Evolutionary conservation across 129 eudicot species (phyloP).

Genomic region (Flaveria linearis): DNA sequence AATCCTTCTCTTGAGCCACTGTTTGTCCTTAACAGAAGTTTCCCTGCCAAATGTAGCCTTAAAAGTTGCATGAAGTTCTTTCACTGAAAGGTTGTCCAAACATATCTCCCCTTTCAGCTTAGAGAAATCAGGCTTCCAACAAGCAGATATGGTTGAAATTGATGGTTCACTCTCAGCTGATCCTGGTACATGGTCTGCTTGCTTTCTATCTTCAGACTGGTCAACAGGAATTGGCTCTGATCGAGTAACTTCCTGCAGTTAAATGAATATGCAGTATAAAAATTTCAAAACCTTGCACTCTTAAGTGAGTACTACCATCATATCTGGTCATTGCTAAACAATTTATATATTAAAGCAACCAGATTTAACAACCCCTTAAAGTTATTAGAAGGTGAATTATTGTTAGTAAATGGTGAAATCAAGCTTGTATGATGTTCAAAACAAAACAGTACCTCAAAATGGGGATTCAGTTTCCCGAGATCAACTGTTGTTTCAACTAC

Average conservation of each 20-base stretch:
- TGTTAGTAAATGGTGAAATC: background rate
- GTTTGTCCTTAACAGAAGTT: slow-evolving; percentile 94
- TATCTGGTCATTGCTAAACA: slow-evolving; percentile 14
- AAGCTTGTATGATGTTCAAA: slow-evolving; percentile 19
- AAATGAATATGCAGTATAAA: slow-evolving; percentile 10
- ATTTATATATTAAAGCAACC: background rate
- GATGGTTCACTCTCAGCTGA: slow-evolving; percentile 40
- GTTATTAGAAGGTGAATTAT: no score
- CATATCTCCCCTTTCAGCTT: slow-evolving; percentile 72
- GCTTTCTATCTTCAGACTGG: slow-evolving; percentile 45
- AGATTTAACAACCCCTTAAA: slow-evolving; percentile 9
- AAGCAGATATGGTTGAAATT: slow-evolving; percentile 41
- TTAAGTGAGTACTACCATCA: slow-evolving; percentile 9
- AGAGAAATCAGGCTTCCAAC: slow-evolving; percentile 77
- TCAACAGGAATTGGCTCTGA: slow-evolving; percentile 30
- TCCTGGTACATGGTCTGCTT: slow-evolving; percentile 40
- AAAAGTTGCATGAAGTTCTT: slow-evolving; percentile 94
- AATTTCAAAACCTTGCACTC: background rate
- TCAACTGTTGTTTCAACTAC: slow-evolving; percentile 40
- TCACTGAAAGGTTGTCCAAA: slow-evolving; percentile 75
- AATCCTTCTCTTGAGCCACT: slow-evolving; percentile 96
- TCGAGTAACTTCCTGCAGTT: slow-evolving; percentile 50
- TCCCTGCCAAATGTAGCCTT: slow-evolving; percentile 94
- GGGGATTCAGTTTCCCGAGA: slow-evolving; percentile 39
- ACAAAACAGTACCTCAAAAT: slow-evolving; percentile 48